Base-by-base conservation (phyloP, 495 filamentous ascomycete species). In the Tuber borchii region DNA sequence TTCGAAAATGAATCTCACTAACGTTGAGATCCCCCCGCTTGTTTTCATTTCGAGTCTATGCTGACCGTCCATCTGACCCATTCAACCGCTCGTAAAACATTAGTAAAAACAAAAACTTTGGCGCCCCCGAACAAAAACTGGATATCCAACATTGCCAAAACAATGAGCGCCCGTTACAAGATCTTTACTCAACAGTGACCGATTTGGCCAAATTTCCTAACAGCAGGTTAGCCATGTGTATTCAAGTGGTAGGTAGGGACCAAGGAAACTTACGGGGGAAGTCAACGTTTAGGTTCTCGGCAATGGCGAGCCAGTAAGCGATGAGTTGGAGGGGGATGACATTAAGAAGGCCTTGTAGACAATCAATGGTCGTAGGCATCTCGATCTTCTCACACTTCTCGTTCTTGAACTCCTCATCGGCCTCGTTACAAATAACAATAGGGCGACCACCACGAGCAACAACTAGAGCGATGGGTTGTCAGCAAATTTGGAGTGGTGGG, bases 291-390 rank as follows among this genome's bases (percentile, higher is more conserved):
- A 97, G 87, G 65, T 95, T 95, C 86, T 97, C 95, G 79, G 89
- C 91, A 74, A 99, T 95, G 68, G 95, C 95, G 74, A 99, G 90
- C 96, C 96, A 98, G 87, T 99, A 99, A 39, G 95, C 92, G 84
- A 99, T 96, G 78, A 99, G 88, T 87, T 99, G 95, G 79, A 99
- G 88, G 20, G 95, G 95, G 83, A 99, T 97, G 80, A 99, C 96
- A 84, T 98, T 99, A 74, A 98, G 88, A 80, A 99, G 90, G 81
- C 95, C 95, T 87, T 99, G 95, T 65, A 99, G 89, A 82, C 90
- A 92, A 84, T 99, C 95, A 48, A 97, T 93, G 22, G 95, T 98
- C 88, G 92, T 91, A 74, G 95, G 95, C 77, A 99, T 91, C 86
- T 97, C 95, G 81, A 99, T 97, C 89, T 94, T 97, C 87, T 97